Conservation (phyloP, 306 rosid species). For the Pachyrhizus erosus region DNA sequence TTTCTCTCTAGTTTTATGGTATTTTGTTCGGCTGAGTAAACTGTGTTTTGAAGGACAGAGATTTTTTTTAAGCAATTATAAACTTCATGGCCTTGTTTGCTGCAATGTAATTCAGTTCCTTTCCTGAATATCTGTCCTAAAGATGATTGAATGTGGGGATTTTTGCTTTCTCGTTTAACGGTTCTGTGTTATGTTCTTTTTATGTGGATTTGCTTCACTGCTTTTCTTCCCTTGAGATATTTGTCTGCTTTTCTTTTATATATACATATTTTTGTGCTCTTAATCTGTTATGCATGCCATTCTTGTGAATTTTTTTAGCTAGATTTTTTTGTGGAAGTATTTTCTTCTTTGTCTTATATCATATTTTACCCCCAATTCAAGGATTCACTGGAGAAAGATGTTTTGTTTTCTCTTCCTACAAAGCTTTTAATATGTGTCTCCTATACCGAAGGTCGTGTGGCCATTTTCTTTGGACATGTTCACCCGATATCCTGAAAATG, state of each 20-base stretch:
- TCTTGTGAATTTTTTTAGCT: background rate
- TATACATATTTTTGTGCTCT: background rate
- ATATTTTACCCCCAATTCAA: background rate
- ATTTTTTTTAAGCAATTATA: background rate
- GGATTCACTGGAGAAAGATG: background rate
- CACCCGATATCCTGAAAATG: background rate
- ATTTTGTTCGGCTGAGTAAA: slow-evolving; percentile 22
- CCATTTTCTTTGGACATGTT: slow-evolving; percentile 5
- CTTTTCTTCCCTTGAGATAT: background rate
- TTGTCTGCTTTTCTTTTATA: background rate
- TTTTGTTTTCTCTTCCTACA: background rate
- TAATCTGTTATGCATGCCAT: background rate
- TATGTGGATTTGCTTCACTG: slow-evolving; percentile 8
- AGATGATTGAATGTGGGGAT: background rate
- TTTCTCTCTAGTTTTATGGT: background rate
- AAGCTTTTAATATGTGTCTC: background rate
- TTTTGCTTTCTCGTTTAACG: slow-evolving; percentile 5
- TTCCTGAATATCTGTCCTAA: background rate
- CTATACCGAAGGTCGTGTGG: background rate
- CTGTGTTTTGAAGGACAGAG: background rate
- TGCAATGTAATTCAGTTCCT: background rate
- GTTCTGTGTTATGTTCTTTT: slow-evolving; percentile 1
- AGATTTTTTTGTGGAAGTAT: background rate
- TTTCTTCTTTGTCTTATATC: background rate
- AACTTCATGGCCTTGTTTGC: background rate